phyloP scores from a whole-genome alignment of 2,329 filamentous ascomycete species.

The Fusarium sulawesiense region DNA sequence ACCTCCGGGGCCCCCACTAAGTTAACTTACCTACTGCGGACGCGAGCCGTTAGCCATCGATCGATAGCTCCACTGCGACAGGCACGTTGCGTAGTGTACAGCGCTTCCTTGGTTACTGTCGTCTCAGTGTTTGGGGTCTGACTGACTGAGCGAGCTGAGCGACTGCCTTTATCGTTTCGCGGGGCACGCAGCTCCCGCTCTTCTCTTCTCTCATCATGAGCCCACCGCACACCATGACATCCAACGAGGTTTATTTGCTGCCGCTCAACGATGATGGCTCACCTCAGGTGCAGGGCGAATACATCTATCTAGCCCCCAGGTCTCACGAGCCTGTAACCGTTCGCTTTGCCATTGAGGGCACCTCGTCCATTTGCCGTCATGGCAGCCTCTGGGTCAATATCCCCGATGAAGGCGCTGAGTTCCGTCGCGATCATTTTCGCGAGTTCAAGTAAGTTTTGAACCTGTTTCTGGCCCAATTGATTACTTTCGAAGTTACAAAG shows the following conservation, averaged over 20 bases:
- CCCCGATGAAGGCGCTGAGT: slow-evolving; percentile 78
- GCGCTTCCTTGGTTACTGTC: slow-evolving; percentile 39
- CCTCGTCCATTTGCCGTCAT: slow-evolving; percentile 93
- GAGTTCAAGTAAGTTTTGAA: slow-evolving; percentile 81
- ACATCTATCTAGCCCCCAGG: slow-evolving; percentile 87
- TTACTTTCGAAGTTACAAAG: not conserved
- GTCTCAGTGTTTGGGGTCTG: slow-evolving; percentile 28
- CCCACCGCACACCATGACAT: slow-evolving; percentile 68
- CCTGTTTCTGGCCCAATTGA: slow-evolving; percentile 9
- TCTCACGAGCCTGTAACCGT: slow-evolving; percentile 81
- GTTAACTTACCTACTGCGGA: slow-evolving; percentile 31
- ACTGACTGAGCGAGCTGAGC: slow-evolving; percentile 18
- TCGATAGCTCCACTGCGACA: slow-evolving; percentile 36
- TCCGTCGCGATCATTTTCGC: slow-evolving; percentile 81
- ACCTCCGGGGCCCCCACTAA: slow-evolving; percentile 22
- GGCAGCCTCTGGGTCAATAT: slow-evolving; percentile 98
- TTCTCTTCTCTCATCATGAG: slow-evolving; percentile 60
- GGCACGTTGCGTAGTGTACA: slow-evolving; percentile 30
- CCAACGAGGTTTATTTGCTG: slow-evolving; percentile 84
- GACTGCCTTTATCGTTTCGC: slow-evolving; percentile 42
- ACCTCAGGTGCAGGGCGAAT: slow-evolving; percentile 87
- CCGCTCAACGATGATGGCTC: slow-evolving; percentile 93
- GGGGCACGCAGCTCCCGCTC: slow-evolving; percentile 46
- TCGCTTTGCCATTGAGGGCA: slow-evolving; percentile 92
- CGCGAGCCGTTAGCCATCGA: slow-evolving; percentile 38